Percentiles rank a stretch among this genome's conserved stretches.
These are phyloP conservation scores for Gossypium rotundifolium DNA, from an alignment of 345 rosid species.

Conservation along the genomic window DNA sequence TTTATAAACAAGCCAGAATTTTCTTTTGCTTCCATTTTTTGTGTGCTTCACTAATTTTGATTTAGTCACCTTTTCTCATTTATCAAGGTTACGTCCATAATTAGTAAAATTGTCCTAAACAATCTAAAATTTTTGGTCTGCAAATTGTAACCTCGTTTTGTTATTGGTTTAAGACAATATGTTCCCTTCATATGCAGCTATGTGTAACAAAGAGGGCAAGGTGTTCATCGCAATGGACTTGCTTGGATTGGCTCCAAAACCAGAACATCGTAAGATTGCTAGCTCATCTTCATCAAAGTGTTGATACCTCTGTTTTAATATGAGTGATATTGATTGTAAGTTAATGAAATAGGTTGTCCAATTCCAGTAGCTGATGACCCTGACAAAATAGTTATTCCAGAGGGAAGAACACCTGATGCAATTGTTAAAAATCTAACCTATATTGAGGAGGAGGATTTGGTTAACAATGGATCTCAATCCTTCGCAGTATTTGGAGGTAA, in stretches of 20 bases:
- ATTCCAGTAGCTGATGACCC: slow-evolving; percentile 68
- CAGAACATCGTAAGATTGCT: slow-evolving; percentile 65
- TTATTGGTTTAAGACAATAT: background rate
- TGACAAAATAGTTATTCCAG: slow-evolving; percentile 58
- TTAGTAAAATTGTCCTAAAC: background rate
- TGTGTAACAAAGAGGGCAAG: slow-evolving; percentile 87
- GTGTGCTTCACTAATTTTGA: background rate
- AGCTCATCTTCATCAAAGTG: slow-evolving; percentile 12
- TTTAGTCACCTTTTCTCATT: background rate
- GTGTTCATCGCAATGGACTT: slow-evolving; percentile 59
- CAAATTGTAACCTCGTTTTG: background rate
- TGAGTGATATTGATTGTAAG: slow-evolving; percentile 10
- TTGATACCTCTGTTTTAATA: slow-evolving; percentile 10
- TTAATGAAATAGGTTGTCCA: slow-evolving; percentile 56
- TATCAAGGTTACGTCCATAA: background rate
- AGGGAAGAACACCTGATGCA: slow-evolving; percentile 44
- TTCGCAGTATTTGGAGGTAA: slow-evolving; percentile 81
- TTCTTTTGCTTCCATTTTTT: background rate
- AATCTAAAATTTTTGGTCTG: background rate
- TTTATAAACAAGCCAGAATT: background rate
- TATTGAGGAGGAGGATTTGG: slow-evolving; percentile 49
- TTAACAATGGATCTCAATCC: slow-evolving; percentile 35
- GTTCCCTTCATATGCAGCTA: slow-evolving; percentile 48
- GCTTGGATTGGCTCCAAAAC: slow-evolving; percentile 66
- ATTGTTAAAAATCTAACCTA: slow-evolving; percentile 54